Evolutionary conservation across 345 rosid genomes (phyloP), one percentile per base, ranked within the genome.

Genomic region (Trapa incisa): DNA sequence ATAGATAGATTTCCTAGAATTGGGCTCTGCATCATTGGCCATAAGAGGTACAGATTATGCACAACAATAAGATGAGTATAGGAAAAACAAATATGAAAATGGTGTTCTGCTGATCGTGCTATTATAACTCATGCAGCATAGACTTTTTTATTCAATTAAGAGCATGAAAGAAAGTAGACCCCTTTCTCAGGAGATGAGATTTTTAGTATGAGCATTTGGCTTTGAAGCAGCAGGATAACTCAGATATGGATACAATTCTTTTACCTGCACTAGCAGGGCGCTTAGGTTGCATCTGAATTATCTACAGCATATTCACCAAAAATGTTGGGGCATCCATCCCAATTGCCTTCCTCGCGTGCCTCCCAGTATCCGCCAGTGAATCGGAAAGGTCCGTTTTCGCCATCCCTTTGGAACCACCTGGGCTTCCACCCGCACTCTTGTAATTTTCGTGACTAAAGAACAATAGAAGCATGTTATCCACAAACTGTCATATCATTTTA

Each of bases 341-440:
- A 94, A 57, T 79, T 86, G 63, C 68, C 60, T 45, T 39, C 76
- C 36, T 83, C 84, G 22, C 96, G 76, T 56, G 99, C 88, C 78
- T 91, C 91, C 97, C 99, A 94, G 57, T 91, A 94, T 14, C 96
- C 97, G 1, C 96, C 96, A 29, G 50, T 43, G 32, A 80, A 91
- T 65, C 70, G 72, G 80, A 79, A 94, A 47, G 95, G 64, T 77
- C 91, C 87, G 41, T 80, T 68, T 70, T 85, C 87, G 54, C 76
- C 82, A 42, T 83, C 86, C 74, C 74, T 71, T 65, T 71, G 73
- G 77, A 94, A 91, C 97, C 99, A 94, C 80, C 85, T 80, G 0
- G 99, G 93, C 67, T 78, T 83, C 97, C 99, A 89, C 67, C 99
- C 97, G 60, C 83, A 81, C 75, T 89, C 97, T 76, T 94, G 97